Evolutionary conservation across 73 alveolate genomes (phyloP), one percentile per base, ranked within the genome.

Genomic region (Diophrys sp.): DNA sequence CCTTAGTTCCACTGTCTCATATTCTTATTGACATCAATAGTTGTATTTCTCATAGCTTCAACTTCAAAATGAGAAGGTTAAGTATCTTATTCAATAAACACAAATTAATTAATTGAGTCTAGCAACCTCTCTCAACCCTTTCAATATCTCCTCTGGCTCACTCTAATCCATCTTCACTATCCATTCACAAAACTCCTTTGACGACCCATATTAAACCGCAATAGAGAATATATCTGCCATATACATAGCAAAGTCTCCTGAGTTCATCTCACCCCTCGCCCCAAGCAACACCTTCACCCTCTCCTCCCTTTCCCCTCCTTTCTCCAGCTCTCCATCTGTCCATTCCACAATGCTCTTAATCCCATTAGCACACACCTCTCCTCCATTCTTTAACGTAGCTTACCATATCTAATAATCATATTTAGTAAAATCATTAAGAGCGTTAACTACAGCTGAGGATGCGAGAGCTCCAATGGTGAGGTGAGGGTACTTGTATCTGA

Each of bases 131-230:
- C n/a, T 18, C 18, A 44, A 44, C n/a, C 5, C 18, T 44, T 44
- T 5, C 18, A 44, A 44, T 5, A 44, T 5, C 62, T 44, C 33
- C 23, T 54, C 71, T 69, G 25, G 75, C 57, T n/a, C 79, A 71
- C 29, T 32, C 27, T 18, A 53, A 26, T 18, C 92, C 78, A 33
- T 72, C 24, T 31, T 85, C 67, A 85, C 74, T 1, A 75, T 68
- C 54, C 83, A 33, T 29, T 86, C 76, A 82, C 93, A 86, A n/a
- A 86, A 75, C 0, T 56, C 76, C n/a, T 56, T 86, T 74, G 89
- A 75, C 1, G 80, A 71, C n/a, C 90, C 93, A 72, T 86, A 86
- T 73, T 86, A 67, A 28, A 86, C 79, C 11, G 72, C 34, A 29
- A 33, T 70, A 33, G 87, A 34, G 73, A 86, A 80, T 2, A 54